Conservation (phyloP, 345 rosid genomes). For the Abelmoschus esculentus region DNA sequence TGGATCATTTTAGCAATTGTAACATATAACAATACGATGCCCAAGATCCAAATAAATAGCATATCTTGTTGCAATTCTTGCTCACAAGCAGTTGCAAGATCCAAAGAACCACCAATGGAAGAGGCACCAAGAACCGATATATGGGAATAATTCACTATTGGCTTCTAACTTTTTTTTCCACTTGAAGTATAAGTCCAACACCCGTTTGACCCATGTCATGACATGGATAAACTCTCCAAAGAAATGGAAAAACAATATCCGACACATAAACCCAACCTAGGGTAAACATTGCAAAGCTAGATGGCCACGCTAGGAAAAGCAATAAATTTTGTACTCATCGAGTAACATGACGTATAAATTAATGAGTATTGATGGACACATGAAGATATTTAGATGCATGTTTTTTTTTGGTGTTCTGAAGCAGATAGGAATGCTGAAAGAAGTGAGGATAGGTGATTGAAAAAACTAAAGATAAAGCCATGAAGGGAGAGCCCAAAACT, state of each 20-base stretch:
- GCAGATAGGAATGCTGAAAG: not conserved
- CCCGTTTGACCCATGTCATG: not conserved
- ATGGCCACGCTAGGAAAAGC: not conserved
- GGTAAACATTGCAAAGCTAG: not conserved
- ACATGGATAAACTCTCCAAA: not conserved
- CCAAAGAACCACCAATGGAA: not conserved
- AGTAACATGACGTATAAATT: not conserved
- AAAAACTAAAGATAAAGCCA: not conserved
- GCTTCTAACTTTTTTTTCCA: not conserved
- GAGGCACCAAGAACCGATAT: not conserved
- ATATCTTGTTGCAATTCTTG: not conserved
- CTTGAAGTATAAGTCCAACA: not conserved
- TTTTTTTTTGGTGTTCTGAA: not conserved
- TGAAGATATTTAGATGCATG: not conserved
- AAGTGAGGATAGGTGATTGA: not conserved
- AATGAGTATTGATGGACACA: not conserved
- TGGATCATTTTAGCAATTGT: not conserved
- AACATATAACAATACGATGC: not conserved
- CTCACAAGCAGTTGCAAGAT: not conserved
- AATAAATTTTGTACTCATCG: not conserved
- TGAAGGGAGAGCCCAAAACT: not conserved
- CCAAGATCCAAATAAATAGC: conserved; percentile 3
- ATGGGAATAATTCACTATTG: not conserved
- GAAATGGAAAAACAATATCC: not conserved
- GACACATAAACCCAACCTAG: not conserved